phyloP scores from a whole-genome alignment of 352 stramenopile species.

The Vaucheria bursata region DNA sequence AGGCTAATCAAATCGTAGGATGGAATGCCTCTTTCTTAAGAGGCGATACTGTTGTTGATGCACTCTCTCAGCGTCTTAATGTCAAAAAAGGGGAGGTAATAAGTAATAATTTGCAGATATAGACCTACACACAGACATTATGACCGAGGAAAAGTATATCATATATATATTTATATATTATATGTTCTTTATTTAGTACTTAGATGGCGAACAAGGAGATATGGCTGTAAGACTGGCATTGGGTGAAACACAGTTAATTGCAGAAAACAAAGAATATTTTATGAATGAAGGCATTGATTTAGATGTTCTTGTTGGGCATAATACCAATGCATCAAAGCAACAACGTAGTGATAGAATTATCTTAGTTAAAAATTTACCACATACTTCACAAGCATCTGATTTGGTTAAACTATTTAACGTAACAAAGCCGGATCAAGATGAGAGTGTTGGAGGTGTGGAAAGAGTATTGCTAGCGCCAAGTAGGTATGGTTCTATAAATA shows the following conservation, averaged over 20 bases:
- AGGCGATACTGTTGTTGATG: slow-evolving; percentile 71
- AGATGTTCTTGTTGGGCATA: neutral
- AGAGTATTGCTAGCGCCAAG: neutral
- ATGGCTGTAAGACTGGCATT: slow-evolving; percentile 94
- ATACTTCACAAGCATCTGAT: slow-evolving; percentile 82
- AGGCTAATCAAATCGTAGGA: slow-evolving; percentile 60
- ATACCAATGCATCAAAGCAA: slow-evolving; percentile 17
- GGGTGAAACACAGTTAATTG: slow-evolving; percentile 91
- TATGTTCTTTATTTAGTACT: slow-evolving; percentile 72
- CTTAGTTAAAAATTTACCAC: slow-evolving; percentile 95
- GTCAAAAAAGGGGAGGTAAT: slow-evolving; percentile 42
- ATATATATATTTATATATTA: neutral
- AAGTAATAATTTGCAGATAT: slow-evolving; percentile 6
- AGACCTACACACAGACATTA: no score
- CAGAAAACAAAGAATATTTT: slow-evolving; percentile 96
- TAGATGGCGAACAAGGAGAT: slow-evolving; percentile 86
- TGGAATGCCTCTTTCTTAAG: slow-evolving; percentile 92
- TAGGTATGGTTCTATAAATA: neutral
- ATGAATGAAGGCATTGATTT: slow-evolving; percentile 39
- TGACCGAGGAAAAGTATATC: no score
- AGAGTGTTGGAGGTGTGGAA: neutral
- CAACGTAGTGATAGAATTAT: slow-evolving; percentile 85
- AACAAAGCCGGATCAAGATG: no score
- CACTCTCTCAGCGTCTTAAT: slow-evolving; percentile 55
- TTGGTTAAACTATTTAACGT: slow-evolving; percentile 83